Conservation (phyloP, 805 yeast species). For the Naumovozyma castellii region DNA sequence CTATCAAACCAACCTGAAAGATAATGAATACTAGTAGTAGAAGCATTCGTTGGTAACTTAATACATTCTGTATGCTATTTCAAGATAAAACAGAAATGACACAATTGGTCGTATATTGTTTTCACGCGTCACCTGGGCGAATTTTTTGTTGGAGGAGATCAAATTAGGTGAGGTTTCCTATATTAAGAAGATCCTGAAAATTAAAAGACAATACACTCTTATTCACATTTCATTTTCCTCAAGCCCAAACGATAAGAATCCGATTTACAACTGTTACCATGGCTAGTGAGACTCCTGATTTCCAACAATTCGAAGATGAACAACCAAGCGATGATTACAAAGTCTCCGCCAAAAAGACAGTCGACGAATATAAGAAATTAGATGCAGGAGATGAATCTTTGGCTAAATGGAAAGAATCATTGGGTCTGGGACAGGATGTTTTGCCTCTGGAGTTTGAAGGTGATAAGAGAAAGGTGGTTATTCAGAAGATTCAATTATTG, state of each 20-base stretch:
- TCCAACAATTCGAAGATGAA: conserved; percentile 25
- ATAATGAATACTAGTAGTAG: no score
- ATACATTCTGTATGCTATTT: no score
- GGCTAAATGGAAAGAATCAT: conserved; percentile 83
- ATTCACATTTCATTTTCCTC: neutral
- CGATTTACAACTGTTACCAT: conserved; percentile 3
- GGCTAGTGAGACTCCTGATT: conserved; percentile 30
- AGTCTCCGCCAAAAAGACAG: conserved; percentile 53
- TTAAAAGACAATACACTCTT: neutral
- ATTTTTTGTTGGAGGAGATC: no score
- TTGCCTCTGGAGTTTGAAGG: conserved; percentile 56
- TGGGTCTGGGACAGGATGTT: conserved; percentile 59
- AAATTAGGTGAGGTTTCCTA: no score
- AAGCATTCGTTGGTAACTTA: no score
- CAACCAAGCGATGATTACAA: conserved; percentile 21
- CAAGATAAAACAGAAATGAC: no score
- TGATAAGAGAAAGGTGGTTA: conserved; percentile 69
- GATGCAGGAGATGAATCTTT: conserved; percentile 88
- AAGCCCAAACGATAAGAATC: neutral
- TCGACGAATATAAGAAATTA: conserved; percentile 70
- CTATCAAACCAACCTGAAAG: no score
- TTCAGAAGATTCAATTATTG: conserved; percentile 61
- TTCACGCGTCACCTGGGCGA: no score
- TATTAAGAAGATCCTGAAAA: neutral
- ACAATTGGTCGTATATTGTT: no score